Evolutionary conservation across 805 yeast species (phyloP), one percentile per base, ranked within the genome.

Genomic region (Scheffersomyces stipitis): DNA sequence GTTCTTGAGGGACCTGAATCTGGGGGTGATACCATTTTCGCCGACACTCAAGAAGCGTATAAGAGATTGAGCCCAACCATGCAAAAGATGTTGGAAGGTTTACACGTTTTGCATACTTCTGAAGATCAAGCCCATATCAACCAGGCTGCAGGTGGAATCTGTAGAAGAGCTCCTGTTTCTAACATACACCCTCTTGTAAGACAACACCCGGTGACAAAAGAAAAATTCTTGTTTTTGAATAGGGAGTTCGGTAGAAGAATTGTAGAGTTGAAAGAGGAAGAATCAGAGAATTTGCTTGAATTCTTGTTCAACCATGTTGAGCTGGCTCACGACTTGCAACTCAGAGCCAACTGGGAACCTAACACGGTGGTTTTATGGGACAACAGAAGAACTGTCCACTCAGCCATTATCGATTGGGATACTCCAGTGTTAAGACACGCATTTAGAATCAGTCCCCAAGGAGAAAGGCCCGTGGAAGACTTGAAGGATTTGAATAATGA

Each of bases 11-110:
- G 68, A 7, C 73, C 70, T 13, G 77, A 73, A 15, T 58, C 78
- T 28, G 89, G 91, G 36, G 93, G 93, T 43, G 93, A 85, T 57
- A 85, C 87, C n/a, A 64, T 83, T 32, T 85, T 83, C 54, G 76
- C 86, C n/a, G 86, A 83, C 52, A 70, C 80, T 18, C 68, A 70
- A 26, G 88, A 82, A 56, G 88, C 87, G 8, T 85, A 81, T 59
- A 75, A 80, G 40, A 66, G 90, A 50, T 69, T 85, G 36, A 83
- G 90, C 1, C 84, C 85, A 16, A 73, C 66, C 18, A 75, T 83
- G 66, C 72, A 80, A 54, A 63, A 76, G 50, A 63, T 81, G 45
- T 57, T 84, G 30, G 67, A 70, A 14, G 83, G 83, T 0, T 70
- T 85, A 50, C 76, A 79, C 49, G 90, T 80, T 3, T 65, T 79